Base-by-base conservation (phyloP, 2,329 filamentous ascomycete genomes). In the Purpureocillium takamizusanense region DNA sequence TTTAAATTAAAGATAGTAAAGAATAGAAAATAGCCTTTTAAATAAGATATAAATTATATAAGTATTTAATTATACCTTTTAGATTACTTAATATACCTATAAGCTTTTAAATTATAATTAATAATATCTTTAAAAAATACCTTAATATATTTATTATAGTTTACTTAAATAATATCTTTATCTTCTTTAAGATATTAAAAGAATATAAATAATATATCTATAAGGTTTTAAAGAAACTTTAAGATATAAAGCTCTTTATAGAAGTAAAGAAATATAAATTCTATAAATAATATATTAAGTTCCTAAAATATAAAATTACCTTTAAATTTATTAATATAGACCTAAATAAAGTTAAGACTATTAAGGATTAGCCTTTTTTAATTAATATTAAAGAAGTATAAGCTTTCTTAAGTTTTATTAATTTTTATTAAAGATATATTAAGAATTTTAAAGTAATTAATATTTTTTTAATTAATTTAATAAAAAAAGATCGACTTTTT, bases 141-240 rank as follows among this genome's bases (percentile, higher is more conserved):
- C 16, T 50, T 4, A 33, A 45, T 37, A 38, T 46, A 14, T 47
- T 44, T 44, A 36, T 49, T 38, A 30, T 46, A 28, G 41, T 35
- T 27, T 51, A 51, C 27, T 31, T 50, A 29, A 17, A 50, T 43
- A 35, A 50, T 39, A 51, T 49, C 25, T 18, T 51, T 15, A 47
- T 51, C 37, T 48, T 48, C 38, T 47, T 35, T 30, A 25, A 49
- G 13, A 46, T 15, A 10, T 18, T 45, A 30, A 28, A 46, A 46
- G 17, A 46, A 42, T 42, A 49, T 39, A 35, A 14, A 32, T 15
- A 47, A 47, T 41, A 47, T 35, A n/a, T n/a, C n/a, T n/a, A n/a
- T n/a, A n/a, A n/a, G n/a, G n/a, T n/a, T n/a, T n/a, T n/a, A n/a
- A n/a, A 34, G 42, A 29, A 5, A 35, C 35, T 46, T 29, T 21